A percentile compares a stretch with the other conserved stretches of the same genome.
Evolutionary conservation across 1,284 basidiomycete genomes (phyloP).

Genomic region (Cutaneotrichosporon spelunceum): DNA sequence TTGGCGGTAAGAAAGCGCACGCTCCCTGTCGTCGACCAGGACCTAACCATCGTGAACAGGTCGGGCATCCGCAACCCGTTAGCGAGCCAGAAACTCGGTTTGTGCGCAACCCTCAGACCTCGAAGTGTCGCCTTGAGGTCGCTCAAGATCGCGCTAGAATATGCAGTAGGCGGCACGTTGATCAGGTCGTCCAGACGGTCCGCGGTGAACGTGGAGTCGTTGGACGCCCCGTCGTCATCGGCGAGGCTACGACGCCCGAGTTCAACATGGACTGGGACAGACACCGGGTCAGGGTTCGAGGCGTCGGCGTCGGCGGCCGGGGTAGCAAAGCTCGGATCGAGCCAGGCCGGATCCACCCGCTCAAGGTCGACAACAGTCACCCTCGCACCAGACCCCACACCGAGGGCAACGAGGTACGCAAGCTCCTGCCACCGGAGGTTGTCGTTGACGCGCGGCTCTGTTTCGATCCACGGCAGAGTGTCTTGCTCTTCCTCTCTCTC

Average conservation of each 20-base stretch:
- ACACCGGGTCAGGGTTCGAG: too few species aligned
- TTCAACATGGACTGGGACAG: too few species aligned
- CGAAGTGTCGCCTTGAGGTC: constrained; percentile 3
- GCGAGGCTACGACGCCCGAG: too few species aligned
- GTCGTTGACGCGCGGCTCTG: background rate
- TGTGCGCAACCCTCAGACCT: background rate
- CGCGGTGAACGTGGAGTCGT: background rate
- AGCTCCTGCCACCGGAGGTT: constrained; percentile 6
- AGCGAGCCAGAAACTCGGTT: constrained; percentile 1
- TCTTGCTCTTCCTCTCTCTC: constrained; percentile 1
- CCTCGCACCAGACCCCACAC: background rate
- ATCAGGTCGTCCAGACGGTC: background rate
- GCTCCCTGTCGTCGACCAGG: background rate
- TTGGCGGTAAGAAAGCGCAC: background rate
- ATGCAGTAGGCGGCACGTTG: background rate
- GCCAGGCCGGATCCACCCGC: background rate
- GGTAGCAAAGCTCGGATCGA: background rate
- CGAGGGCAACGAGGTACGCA: constrained; percentile 1
- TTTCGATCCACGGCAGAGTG: background rate
- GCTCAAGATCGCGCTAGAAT: background rate
- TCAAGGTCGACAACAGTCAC: background rate
- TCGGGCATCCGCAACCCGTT: background rate
- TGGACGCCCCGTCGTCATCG: background rate
- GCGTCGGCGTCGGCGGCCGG: too few species aligned
- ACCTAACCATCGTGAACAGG: background rate